Percentiles rank a stretch among this genome's conserved stretches.
These are phyloP conservation scores for Fonsecaea monophora DNA, from an alignment of 2,329 filamentous ascomycete genomes.

Conservation along the genomic window DNA sequence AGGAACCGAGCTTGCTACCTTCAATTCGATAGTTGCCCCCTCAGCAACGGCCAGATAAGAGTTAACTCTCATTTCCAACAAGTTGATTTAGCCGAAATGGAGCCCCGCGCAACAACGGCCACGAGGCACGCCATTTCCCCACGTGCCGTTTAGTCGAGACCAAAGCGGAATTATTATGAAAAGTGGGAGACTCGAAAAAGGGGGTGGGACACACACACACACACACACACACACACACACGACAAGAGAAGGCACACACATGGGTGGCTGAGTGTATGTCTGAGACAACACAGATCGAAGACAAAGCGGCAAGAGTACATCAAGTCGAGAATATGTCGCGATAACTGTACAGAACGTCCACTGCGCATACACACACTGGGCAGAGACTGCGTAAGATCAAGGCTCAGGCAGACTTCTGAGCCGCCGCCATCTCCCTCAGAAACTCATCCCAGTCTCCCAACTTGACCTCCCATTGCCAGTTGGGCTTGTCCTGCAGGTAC, in stretches of 20 bases:
- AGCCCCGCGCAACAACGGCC: conserved; percentile 3
- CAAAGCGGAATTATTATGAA: neutral
- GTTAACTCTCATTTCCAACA: neutral
- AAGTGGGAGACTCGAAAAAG: neutral
- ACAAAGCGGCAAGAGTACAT: neutral
- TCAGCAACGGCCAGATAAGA: conserved; percentile 18
- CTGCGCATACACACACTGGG: neutral
- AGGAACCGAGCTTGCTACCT: neutral
- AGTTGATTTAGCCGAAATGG: conserved; percentile 19
- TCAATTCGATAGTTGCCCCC: conserved; percentile 36
- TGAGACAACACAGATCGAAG: too few species aligned
- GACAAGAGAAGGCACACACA: too few species aligned
- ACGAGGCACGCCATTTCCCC: conserved; percentile 32
- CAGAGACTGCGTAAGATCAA: neutral
- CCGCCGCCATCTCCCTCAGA: conserved; percentile 21
- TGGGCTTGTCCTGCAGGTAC: conserved; percentile 36
- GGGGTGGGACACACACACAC: neutral
- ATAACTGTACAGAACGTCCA: neutral
- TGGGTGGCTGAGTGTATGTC: too few species aligned
- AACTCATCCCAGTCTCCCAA: conserved; percentile 30
- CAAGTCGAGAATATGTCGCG: neutral
- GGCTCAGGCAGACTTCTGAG: neutral
- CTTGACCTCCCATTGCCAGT: conserved; percentile 35
- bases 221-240: neutral
- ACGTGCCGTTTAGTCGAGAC: neutral